Evolutionary conservation across 495 filamentous ascomycete genomes (phyloP), one percentile per base, ranked within the genome.

Genomic region (Amniculicola lignicola): DNA sequence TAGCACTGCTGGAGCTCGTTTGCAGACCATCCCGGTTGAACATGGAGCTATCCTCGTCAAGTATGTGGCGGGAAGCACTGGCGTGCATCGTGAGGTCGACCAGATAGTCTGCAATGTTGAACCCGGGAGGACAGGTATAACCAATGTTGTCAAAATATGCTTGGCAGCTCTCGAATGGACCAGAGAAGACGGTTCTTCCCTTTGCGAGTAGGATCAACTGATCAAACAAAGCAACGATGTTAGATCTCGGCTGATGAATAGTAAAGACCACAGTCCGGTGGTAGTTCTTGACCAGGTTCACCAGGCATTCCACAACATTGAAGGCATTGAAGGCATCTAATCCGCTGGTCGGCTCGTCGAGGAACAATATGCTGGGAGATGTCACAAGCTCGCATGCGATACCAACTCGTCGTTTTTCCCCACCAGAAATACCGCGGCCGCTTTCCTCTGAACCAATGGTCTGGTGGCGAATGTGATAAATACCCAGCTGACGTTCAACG

Each of bases 191-290:
- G 2, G 88, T 86, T 62, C 83, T 87, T 29, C 93, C 93, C 61
- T 88, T 83, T 6, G 93, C 93, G 28, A 98, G 76, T 15, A 98
- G 82, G 56, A 98, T 81, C 15, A 98, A 77, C 50, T 92, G 83
- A 67, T 98, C 94, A 64, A 98, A 98, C 25, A 98, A 78, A n/a
- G 93, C 93, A 24, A 97, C 93, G 61, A 98, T 98, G 64, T 98
- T 98, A n/a, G 93, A 97, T 53, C 95, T 80, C n/a, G 93, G 93
- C 60, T 98, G 93, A 70, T 98, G 93, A 58, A 98, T 98, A 4
- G 93, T 98, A 75, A 98, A 96, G 51, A 98, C 87, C 54, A 98
- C 88, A 0, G 93, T 98, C 40, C 93, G 81, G 67, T 95, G 91
- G 75, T 96, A 97, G 24, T 84, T 92, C 75, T 93, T 95, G 15